phyloP scores from a whole-genome alignment of 2,329 filamentous ascomycete species.

The Paecilomyces sp. region DNA sequence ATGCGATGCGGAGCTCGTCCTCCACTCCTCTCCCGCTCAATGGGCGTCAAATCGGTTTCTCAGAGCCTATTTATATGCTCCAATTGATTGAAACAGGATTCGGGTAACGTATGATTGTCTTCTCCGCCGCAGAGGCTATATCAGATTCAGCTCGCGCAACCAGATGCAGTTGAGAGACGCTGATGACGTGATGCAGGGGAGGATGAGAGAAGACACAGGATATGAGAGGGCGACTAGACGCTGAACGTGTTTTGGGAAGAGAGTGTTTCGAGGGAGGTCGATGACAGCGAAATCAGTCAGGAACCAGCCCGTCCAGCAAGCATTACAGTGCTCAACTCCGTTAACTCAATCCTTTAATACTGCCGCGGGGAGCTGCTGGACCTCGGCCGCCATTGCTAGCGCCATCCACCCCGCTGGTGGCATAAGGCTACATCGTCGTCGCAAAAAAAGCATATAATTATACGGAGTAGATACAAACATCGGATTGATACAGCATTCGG shows the following conservation, averaged over 20 bases:
- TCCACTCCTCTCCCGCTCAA: not conserved
- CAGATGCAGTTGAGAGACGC: not conserved
- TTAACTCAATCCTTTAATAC: not conserved
- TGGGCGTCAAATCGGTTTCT: not conserved
- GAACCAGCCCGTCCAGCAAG: not conserved
- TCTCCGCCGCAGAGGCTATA: not conserved
- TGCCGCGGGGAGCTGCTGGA: constrained; percentile 14
- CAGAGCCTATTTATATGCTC: not conserved
- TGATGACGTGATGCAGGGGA: not conserved
- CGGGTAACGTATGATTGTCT: not conserved
- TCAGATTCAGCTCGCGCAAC: not conserved
- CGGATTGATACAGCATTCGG: not conserved
- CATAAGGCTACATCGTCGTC: no score
- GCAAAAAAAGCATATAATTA: no score
- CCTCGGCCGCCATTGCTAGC: constrained; percentile 11
- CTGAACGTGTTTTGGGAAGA: not conserved
- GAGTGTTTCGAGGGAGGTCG: not conserved
- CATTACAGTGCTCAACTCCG: not conserved
- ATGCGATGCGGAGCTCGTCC: not conserved
- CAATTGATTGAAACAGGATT: not conserved
- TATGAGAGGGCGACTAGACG: not conserved
- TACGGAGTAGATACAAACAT: no score
- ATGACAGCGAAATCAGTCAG: not conserved
- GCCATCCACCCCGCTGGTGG: not conserved
- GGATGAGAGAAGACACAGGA: not conserved